phyloP scores from a whole-genome alignment of 495 filamentous ascomycete genomes.

The Neurospora sp. region DNA sequence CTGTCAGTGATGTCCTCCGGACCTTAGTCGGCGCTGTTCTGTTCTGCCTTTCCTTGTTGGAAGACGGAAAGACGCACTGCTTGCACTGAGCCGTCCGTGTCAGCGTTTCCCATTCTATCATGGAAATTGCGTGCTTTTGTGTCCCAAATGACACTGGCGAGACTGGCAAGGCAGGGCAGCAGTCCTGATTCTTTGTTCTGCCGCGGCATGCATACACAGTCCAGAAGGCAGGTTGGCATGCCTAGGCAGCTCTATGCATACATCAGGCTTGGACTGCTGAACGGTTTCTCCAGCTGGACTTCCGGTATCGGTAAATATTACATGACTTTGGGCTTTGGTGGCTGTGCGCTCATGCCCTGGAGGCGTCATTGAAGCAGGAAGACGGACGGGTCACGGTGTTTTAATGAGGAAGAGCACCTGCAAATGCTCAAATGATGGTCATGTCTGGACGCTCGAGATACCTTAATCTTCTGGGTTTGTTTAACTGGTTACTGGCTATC shows the following conservation, averaged over 20 bases:
- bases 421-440: not conserved
- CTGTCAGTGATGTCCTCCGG: not conserved
- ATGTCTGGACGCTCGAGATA: not conserved
- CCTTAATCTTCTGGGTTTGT: not conserved
- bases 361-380: not conserved
- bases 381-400: not conserved
- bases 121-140: not conserved
- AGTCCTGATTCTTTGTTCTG: not conserved
- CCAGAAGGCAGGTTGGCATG: not conserved
- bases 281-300: not conserved
- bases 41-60: too few species aligned
- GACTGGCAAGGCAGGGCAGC: not conserved
- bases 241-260: not conserved
- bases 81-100: too few species aligned
- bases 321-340: not conserved
- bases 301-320: not conserved
- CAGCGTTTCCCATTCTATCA: too few species aligned
- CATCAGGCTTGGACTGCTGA: not conserved
- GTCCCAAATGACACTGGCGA: not conserved
- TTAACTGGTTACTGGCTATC: not conserved
- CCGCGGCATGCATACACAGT: not conserved
- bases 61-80: not conserved
- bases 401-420: not conserved
- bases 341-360: not conserved
- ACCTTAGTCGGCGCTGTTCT: not conserved